Evolutionary conservation across 352 stramenopile genomes (phyloP), one percentile per base, ranked within the genome.

Genomic region (Globisporangium rhizosaccharum): DNA sequence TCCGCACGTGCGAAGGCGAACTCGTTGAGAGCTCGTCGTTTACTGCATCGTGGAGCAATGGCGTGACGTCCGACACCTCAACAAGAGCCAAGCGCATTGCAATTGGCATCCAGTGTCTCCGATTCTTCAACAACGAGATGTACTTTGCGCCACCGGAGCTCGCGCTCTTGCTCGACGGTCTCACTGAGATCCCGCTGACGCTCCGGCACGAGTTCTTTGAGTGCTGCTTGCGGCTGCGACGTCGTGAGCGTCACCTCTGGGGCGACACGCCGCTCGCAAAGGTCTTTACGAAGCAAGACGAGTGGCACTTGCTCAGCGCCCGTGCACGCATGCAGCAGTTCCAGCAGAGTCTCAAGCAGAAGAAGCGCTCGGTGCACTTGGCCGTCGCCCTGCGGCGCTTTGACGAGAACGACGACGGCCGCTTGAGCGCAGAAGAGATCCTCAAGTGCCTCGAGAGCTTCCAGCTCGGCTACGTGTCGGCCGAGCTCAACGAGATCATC

Each of bases 121-220:
- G 96, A 9, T 99, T 99, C 72, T 98, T 99, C 72, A 98, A 99
- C 76, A 98, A 96, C 71, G 92, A 98, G 61, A 97, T 99, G 63
- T 98, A 99, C 61, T 99, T 98, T 77, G 92, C 93, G 56, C 90
- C 94, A 11, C 63, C 80, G 7, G 95, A 99, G 65, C 66, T 99
- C 0, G 94, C 94, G 61, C 62, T 98, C 45, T 71, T 99, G 15
- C 66, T 99, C 25, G 70, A 70, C 6, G 87, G 86, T 4, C 66
- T 97, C 4, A 51, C 61, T 1, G 60, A 65, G 3, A 67, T 93
- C 25, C 79, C 84, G 3, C 80, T 94, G 56, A 66, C 71, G 30
- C 63, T 87, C 25, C 86, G 87, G 6, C 81, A 94, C 57, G 80
- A 92, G 42, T 96, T 97, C 59, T 97, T 96, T 55, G 72, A 86